A percentile compares a stretch with the other conserved stretches of the same genome.
phyloP scores from a whole-genome alignment of 768 basidiomycete species.

The Suillus bovinus region DNA sequence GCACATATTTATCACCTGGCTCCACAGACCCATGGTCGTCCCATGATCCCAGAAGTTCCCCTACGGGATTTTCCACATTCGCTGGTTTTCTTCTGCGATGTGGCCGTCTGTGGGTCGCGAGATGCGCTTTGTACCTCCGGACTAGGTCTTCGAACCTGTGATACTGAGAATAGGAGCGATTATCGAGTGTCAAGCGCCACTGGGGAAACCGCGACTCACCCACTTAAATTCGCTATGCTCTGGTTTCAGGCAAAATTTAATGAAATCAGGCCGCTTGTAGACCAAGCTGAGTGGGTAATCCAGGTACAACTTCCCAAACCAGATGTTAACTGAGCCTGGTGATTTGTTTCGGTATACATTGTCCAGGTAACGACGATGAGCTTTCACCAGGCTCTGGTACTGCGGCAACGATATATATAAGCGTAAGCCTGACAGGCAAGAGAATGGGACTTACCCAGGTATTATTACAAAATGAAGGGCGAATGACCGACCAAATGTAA shows the following conservation, averaged over 20 bases:
- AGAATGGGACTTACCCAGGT: constrained; percentile 12
- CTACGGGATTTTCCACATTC: constrained; percentile 4
- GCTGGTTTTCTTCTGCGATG: not conserved
- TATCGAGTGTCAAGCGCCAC: not conserved
- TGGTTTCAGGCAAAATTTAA: not conserved
- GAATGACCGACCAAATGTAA: constrained; percentile 17
- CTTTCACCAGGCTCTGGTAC: constrained; percentile 19
- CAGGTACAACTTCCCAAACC: not conserved
- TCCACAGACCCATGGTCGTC: constrained; percentile 1
- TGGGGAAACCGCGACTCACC: not conserved
- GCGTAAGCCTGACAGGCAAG: not conserved
- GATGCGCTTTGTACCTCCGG: not conserved
- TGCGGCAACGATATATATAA: constrained; percentile 1
- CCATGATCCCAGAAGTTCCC: constrained; percentile 2
- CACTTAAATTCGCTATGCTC: not conserved
- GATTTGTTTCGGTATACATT: not conserved
- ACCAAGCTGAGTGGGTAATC: not conserved
- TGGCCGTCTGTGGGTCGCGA: not conserved
- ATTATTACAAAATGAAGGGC: not conserved
- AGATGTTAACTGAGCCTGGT: not conserved
- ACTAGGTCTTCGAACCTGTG: not conserved
- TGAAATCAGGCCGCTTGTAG: not conserved
- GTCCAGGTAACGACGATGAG: constrained; percentile 20
- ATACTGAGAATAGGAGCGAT: not conserved
- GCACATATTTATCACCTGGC: not conserved